Evolutionary conservation across 73 alveolate genomes (phyloP), one percentile per base, ranked within the genome.

Genomic region (Paramecium pentaurelia): DNA sequence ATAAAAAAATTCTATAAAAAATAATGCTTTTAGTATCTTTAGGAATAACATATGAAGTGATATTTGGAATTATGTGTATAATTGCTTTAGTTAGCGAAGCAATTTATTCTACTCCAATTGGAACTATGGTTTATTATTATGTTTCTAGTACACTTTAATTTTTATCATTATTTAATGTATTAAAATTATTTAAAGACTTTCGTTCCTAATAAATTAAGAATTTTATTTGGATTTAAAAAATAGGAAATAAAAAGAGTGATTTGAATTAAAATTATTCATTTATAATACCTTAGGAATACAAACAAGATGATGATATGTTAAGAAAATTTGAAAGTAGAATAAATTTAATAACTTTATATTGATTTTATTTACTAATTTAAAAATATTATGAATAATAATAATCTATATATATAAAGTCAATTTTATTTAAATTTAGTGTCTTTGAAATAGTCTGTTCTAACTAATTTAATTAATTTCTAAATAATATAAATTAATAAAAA

Each of bases 221-320:
- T n/a, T 75, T 75, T 30, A 75, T 75, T 4, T 75, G 88, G 88
- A 75, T 75, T 37, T 42, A 75, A 42, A 75, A 75, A 12, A 25
- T 75, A 12, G 88, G 88, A 38, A 38, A 36, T 27, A 37, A 75
- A 38, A 75, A 42, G 18, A 75, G 18, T 75, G 38, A 30, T 9
- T 22, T 75, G 8, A 75, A 75, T 38, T 36, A 75, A 42, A 75
- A 75, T 36, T 75, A 38, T 73, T 73, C 88, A 8, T 73, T 73
- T 20, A 18, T 73, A 42, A 38, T 73, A 22, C 88, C 88, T 0
- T 73, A 34, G 16, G 88, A 73, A 34, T 38, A 30, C 34, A 73
- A 73, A 73, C 2, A 75, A 27, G 47, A 36, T 16, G 88, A 75
- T 75, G 60, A 75, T 22, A 75, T 42, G 60, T 10, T 75, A 25